Conservation (phyloP, 495 filamentous ascomycete species). For the Astrothelium subdiscretum region DNA sequence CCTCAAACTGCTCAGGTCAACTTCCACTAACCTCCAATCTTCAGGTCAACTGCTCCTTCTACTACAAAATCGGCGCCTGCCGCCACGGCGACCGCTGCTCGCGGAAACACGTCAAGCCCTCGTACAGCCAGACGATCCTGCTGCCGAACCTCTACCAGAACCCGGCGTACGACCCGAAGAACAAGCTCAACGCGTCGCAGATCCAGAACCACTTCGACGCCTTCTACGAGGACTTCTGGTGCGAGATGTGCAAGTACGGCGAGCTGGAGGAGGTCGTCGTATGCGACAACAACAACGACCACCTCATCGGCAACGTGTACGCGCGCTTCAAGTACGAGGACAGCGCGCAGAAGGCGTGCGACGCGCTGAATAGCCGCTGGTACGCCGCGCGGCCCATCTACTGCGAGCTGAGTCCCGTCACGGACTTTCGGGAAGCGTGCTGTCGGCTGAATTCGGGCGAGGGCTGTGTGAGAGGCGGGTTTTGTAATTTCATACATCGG, state of each 20-base stretch:
- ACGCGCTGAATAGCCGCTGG: slow-evolving; percentile 88
- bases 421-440: slow-evolving; percentile 96
- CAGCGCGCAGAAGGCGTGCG: slow-evolving; percentile 82
- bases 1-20: background rate
- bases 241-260: slow-evolving; percentile 64
- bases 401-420: slow-evolving; percentile 92
- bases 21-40: slow-evolving; percentile 4
- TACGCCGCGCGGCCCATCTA: slow-evolving; percentile 96
- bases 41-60: slow-evolving; percentile 60
- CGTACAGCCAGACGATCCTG: slow-evolving; percentile 93
- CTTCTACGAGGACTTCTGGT: slow-evolving; percentile 99
- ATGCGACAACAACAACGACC: slow-evolving; percentile 76
- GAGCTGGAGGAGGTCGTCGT: slow-evolving; percentile 38
- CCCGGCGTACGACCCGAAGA: slow-evolving; percentile 92
- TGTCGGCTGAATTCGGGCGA: slow-evolving; percentile 90
- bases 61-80: slow-evolving; percentile 98
- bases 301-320: slow-evolving; percentile 98
- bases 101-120: slow-evolving; percentile 97
- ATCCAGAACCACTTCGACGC: slow-evolving; percentile 98
- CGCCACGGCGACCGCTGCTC: slow-evolving; percentile 96
- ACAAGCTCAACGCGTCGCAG: slow-evolving; percentile 87
- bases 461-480: slow-evolving; percentile 89
- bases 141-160: slow-evolving; percentile 99
- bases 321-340: slow-evolving; percentile 99
- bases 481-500: slow-evolving; percentile 98